These are phyloP conservation scores for Saccharomycopsis guyanensis DNA, from an alignment of 805 yeast genomes.

Conservation along the genomic window DNA sequence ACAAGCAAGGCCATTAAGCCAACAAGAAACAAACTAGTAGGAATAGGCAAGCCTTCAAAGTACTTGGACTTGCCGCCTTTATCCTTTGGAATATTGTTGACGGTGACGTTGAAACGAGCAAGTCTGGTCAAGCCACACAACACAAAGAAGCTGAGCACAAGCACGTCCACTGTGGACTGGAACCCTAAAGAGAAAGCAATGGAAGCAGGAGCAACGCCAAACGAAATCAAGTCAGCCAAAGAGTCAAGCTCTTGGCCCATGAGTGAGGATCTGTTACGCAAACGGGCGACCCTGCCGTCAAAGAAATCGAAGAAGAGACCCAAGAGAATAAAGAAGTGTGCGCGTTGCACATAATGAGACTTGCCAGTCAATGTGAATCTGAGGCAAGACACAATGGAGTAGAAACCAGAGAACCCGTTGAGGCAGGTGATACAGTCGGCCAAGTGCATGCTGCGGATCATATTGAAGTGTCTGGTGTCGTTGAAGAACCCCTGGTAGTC, in stretches of 20 bases:
- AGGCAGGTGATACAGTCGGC: slow-evolving; percentile 94
- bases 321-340: slow-evolving; percentile 80
- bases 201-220: slow-evolving; percentile 93
- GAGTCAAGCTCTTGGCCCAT: slow-evolving; percentile 98
- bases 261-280: slow-evolving; percentile 82
- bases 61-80: slow-evolving; percentile 76
- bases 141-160: slow-evolving; percentile 74
- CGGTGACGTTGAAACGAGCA: slow-evolving; percentile 93
- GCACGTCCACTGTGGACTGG: slow-evolving; percentile 73
- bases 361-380: slow-evolving; percentile 68
- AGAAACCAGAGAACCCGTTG: slow-evolving; percentile 92
- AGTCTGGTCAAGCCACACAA: slow-evolving; percentile 89
- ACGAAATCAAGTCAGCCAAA: slow-evolving; percentile 87
- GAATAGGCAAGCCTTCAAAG: slow-evolving; percentile 96
- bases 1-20: slow-evolving; percentile 63
- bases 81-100: slow-evolving; percentile 88
- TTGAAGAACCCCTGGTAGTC: slow-evolving; percentile 75
- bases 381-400: slow-evolving; percentile 78
- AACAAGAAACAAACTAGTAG: slow-evolving; percentile 75
- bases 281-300: slow-evolving; percentile 93
- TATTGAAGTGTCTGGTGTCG: slow-evolving; percentile 78
- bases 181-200: slow-evolving; percentile 89
- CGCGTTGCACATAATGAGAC: slow-evolving; percentile 70
- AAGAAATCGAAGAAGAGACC: slow-evolving; percentile 94
- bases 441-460: slow-evolving; percentile 81